These are phyloP conservation scores for Cadophora gregata DNA, from an alignment of 2,329 filamentous ascomycete genomes.

Conservation along the genomic window DNA sequence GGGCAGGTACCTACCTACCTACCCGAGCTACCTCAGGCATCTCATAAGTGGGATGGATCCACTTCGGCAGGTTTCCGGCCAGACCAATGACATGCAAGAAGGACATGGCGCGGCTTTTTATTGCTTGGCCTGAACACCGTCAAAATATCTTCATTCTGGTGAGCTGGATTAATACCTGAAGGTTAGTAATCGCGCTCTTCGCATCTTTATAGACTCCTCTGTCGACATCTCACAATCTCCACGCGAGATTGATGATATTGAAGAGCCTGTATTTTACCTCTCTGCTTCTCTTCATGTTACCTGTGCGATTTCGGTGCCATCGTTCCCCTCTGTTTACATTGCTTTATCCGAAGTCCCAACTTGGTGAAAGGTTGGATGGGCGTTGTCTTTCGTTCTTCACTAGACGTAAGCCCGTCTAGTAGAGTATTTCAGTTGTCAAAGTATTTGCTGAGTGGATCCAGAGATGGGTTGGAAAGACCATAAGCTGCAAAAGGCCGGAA, in stretches of 20 bases:
- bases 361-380: background rate
- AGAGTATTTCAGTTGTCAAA: slow-evolving; percentile 28
- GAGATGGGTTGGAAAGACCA: slow-evolving; percentile 1
- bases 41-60: slow-evolving; percentile 21
- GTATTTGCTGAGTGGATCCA: slow-evolving; percentile 27
- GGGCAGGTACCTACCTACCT: too few relatives aligned
- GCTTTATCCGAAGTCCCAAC: too few relatives aligned
- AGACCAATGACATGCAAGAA: slow-evolving; percentile 29
- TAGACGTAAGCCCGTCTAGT: background rate
- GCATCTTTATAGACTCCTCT: too few relatives aligned
- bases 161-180: background rate
- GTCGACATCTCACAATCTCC: background rate
- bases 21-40: too few relatives aligned
- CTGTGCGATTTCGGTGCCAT: background rate
- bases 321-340: slow-evolving; percentile 1
- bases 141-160: slow-evolving; percentile 2
- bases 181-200: too few relatives aligned
- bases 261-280: too few relatives aligned
- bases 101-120: background rate
- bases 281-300: background rate
- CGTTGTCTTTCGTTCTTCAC: background rate
- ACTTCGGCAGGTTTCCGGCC: slow-evolving; percentile 30
- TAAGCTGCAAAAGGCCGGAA: slow-evolving; percentile 38
- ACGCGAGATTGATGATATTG: background rate
- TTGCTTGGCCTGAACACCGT: slow-evolving; percentile 19